Evolutionary conservation across 257 asterid species (phyloP).

Genomic region (Solanum etuberosum): DNA sequence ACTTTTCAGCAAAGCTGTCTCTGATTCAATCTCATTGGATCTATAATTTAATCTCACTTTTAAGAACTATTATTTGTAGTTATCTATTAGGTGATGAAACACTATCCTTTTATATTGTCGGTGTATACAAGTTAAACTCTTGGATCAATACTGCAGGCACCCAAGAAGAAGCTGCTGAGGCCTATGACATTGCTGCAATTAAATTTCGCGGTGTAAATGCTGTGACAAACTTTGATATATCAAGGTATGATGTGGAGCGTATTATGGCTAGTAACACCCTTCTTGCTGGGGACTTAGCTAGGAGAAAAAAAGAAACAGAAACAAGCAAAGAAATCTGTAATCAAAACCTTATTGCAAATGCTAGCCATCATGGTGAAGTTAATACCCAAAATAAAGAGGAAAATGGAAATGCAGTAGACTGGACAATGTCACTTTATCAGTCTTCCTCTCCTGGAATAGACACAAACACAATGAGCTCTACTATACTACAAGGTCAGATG

Average conservation of each 20-base stretch:
- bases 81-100: background rate
- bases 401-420: conserved; percentile 16
- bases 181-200: conserved; percentile 91
- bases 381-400: background rate
- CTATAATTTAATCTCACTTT: background rate
- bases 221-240: conserved; percentile 77
- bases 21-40: background rate
- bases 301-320: conserved; percentile 31
- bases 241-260: conserved; percentile 67
- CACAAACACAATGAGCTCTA: conserved; percentile 8
- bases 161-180: conserved; percentile 99
- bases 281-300: conserved; percentile 69
- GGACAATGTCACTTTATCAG: conserved; percentile 48
- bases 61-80: background rate
- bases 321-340: background rate
- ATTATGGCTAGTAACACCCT: conserved; percentile 80
- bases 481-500: conserved; percentile 9
- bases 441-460: conserved; percentile 17
- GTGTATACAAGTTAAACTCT: background rate
- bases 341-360: background rate
- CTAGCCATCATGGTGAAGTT: background rate
- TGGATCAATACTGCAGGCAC: conserved; percentile 39
- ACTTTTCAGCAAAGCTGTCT: background rate
- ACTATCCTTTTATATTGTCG: background rate
- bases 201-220: conserved; percentile 86